Base-by-base conservation (phyloP, 2,329 filamentous ascomycete genomes). In the Hypomyces rosellus region DNA sequence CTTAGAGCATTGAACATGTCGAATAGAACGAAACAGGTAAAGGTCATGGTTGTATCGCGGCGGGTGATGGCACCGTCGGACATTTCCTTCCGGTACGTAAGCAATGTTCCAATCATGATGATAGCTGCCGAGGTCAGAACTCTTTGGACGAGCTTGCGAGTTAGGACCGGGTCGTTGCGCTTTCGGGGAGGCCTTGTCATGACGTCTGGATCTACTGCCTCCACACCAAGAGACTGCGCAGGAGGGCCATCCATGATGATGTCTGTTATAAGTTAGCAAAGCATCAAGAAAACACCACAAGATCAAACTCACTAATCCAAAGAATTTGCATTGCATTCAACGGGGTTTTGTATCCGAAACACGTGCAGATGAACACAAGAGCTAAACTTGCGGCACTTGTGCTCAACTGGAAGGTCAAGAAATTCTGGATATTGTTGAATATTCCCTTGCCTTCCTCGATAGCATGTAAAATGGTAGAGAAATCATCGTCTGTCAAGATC, bases 341-440 rank as follows among this genome's bases (percentile, higher is more conserved):
- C 42, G 93, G 95, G 65, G 93, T 96, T 70, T 89, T 91, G 73
- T 95, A 93, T 37, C 93, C 93, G 54, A 96, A 79, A 59, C 89
- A 86, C 30, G 90, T 96, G 75, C 91, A 96, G 62, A 99, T 70
- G 58, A 99, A 82, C 15, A 99, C 93, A 48, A 99, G 77, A 51
- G 88, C 89, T 58, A 99, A 75, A 54, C 93, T 90, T 49, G 95
- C 93, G 16, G 95, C 93, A 65, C 90, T 96, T 44, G 93, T 99
- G 69, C 91, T 96, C 51, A 99, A 80, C 73, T 99, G 95, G 71
- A 99, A 99, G 0, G 93, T 97, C 56, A 99, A 79, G 71, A 99
- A 99, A 69, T 99, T 99, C 65, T 99, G 93, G 58, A 99, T 97
- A 68, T 99, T 99, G 78, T 93, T 96, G 71, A 99, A 99, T 59